These are phyloP conservation scores for Trichoderma asperelloides DNA, from an alignment of 495 filamentous ascomycete species.

Conservation along the genomic window DNA sequence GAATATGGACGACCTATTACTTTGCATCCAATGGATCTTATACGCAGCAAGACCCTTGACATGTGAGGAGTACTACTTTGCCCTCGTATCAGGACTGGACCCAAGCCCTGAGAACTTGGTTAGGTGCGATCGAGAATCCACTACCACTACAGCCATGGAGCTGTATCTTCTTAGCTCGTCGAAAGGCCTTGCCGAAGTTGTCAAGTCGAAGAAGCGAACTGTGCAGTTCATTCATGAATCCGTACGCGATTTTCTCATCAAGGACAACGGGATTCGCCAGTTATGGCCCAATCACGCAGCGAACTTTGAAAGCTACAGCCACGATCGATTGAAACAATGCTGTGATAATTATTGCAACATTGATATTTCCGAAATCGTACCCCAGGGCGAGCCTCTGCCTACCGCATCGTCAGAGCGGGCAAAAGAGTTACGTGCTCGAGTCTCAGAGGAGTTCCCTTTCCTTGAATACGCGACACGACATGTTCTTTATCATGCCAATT, in stretches of 20 bases:
- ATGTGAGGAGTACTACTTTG: slow-evolving; percentile 27
- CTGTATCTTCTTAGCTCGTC: slow-evolving; percentile 29
- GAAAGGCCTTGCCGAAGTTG: slow-evolving; percentile 19
- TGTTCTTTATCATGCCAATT: background rate
- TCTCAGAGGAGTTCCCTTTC: background rate
- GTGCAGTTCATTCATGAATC: slow-evolving; percentile 47
- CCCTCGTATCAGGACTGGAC: slow-evolving; percentile 15
- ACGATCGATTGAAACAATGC: background rate
- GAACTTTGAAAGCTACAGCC: background rate
- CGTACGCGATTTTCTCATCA: slow-evolving; percentile 35
- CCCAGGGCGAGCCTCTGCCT: background rate
- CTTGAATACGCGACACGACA: background rate
- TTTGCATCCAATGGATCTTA: slow-evolving; percentile 33
- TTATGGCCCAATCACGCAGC: slow-evolving; percentile 11
- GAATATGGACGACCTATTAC: slow-evolving; percentile 15
- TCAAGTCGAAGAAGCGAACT: slow-evolving; percentile 16
- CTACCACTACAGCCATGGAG: background rate
- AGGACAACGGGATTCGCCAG: slow-evolving; percentile 27
- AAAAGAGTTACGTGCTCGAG: background rate
- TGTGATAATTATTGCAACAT: background rate
- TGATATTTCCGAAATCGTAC: background rate
- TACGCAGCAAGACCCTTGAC: slow-evolving; percentile 23
- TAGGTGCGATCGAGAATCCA: background rate
- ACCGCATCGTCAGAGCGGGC: background rate
- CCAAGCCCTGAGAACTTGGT: slow-evolving; percentile 1